Conservation (phyloP, 495 filamentous ascomycete genomes). For the Tirmania nivea region DNA sequence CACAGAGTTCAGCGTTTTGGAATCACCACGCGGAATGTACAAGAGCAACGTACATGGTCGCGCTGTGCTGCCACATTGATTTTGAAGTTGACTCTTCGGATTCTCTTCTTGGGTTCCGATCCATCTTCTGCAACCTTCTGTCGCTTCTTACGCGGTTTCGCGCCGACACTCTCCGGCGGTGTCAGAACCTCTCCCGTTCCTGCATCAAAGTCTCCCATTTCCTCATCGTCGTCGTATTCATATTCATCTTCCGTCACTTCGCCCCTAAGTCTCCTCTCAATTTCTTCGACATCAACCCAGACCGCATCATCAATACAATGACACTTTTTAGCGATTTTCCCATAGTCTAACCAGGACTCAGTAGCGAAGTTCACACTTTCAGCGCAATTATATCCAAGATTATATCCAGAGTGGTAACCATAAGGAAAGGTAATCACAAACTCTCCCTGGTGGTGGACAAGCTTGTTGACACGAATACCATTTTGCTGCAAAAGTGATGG, state of each 20-base stretch:
- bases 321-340: conserved; percentile 92
- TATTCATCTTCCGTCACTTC: conserved; percentile 78
- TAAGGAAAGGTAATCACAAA: conserved; percentile 98
- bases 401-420: conserved; percentile 96
- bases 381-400: conserved; percentile 95
- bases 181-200: conserved; percentile 44
- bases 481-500: conserved; percentile 67
- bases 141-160: conserved; percentile 34
- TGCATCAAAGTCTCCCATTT: conserved; percentile 36
- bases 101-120: neutral
- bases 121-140: conserved; percentile 21
- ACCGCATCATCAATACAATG: conserved; percentile 85
- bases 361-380: conserved; percentile 98
- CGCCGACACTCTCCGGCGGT: conserved; percentile 46
- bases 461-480: conserved; percentile 82
- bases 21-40: conserved; percentile 12
- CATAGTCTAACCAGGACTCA: conserved; percentile 82
- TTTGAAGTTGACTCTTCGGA: neutral
- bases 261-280: conserved; percentile 80
- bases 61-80: neutral
- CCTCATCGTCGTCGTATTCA: conserved; percentile 54
- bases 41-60: neutral
- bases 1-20: conserved; percentile 11
- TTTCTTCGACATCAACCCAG: conserved; percentile 89
- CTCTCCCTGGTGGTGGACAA: conserved; percentile 91